phyloP scores from a whole-genome alignment of 768 basidiomycete species.

The Boletus rubroflammeus region DNA sequence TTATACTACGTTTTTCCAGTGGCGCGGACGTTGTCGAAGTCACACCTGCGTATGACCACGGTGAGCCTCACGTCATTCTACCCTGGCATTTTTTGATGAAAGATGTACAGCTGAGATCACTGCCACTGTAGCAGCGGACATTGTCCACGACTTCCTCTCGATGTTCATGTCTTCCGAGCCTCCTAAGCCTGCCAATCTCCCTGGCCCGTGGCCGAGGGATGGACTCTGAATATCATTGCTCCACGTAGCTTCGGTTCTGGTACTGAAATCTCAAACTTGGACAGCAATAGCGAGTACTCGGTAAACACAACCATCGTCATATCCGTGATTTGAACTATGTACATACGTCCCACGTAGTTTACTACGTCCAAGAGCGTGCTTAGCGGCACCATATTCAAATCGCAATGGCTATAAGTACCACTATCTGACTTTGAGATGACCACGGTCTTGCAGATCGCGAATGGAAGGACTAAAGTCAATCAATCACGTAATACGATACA shows the following conservation, averaged over 20 bases:
- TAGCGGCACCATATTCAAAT: background rate
- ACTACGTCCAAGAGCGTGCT: constrained; percentile 46
- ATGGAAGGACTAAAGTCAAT: background rate
- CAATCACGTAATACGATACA: constrained; percentile 16
- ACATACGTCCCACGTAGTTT: background rate
- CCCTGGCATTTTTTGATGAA: constrained; percentile 4
- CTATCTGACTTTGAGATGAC: background rate
- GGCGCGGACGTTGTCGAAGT: constrained; percentile 27
- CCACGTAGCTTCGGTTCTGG: background rate
- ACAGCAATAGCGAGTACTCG: background rate
- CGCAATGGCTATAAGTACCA: background rate
- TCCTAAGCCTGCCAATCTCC: constrained; percentile 17
- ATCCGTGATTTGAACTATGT: background rate
- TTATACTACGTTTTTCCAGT: constrained; percentile 3
- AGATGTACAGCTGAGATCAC: constrained; percentile 35
- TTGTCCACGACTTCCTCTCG: constrained; percentile 44
- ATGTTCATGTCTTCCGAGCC: constrained; percentile 33
- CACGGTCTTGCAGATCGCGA: background rate
- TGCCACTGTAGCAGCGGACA: constrained; percentile 41
- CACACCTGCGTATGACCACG: constrained; percentile 27
- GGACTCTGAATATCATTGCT: constrained; percentile 14
- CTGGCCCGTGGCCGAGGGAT: constrained; percentile 13
- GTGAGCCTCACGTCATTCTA: constrained; percentile 6
- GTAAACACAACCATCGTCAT: background rate
- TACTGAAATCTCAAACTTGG: background rate